Evolutionary conservation across 2,329 filamentous ascomycete species (phyloP).

Genomic region (Phaeosphaeria sp.): DNA sequence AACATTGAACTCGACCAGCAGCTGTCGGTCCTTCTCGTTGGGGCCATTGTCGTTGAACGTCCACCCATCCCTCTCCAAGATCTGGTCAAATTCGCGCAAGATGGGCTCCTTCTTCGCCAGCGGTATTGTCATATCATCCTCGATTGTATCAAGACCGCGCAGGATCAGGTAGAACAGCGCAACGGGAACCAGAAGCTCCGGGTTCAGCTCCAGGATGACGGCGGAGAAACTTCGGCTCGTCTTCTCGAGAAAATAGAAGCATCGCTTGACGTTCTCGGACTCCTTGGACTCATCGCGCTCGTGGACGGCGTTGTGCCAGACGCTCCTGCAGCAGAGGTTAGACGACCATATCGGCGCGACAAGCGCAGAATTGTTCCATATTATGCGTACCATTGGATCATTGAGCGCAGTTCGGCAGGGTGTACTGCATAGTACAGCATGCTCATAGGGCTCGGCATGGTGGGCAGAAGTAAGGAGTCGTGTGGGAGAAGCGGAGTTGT

Average conservation of each 20-base stretch:
- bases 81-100: slow-evolving; percentile 79
- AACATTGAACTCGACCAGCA: slow-evolving; percentile 90
- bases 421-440: slow-evolving; percentile 76
- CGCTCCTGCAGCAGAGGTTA: slow-evolving; percentile 69
- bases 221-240: slow-evolving; percentile 93
- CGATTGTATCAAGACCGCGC: slow-evolving; percentile 94
- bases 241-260: slow-evolving; percentile 83
- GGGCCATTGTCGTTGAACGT: slow-evolving; percentile 84
- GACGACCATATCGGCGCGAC: slow-evolving; percentile 4
- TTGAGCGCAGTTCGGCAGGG: slow-evolving; percentile 77
- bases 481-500: slow-evolving; percentile 9
- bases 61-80: slow-evolving; percentile 86
- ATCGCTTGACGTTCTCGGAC: slow-evolving; percentile 73
- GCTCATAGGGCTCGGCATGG: slow-evolving; percentile 53
- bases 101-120: slow-evolving; percentile 83
- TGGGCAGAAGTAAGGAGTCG: slow-evolving; percentile 25
- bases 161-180: slow-evolving; percentile 92
- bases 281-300: slow-evolving; percentile 79
- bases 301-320: slow-evolving; percentile 96
- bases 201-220: slow-evolving; percentile 95
- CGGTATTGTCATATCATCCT: slow-evolving; percentile 95
- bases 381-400: slow-evolving; percentile 81
- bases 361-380: background rate
- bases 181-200: slow-evolving; percentile 88
- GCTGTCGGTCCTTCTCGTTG: slow-evolving; percentile 90